These are phyloP conservation scores for Prunus yedoensis DNA, from an alignment of 331 rosid species.

Conservation along the genomic window DNA sequence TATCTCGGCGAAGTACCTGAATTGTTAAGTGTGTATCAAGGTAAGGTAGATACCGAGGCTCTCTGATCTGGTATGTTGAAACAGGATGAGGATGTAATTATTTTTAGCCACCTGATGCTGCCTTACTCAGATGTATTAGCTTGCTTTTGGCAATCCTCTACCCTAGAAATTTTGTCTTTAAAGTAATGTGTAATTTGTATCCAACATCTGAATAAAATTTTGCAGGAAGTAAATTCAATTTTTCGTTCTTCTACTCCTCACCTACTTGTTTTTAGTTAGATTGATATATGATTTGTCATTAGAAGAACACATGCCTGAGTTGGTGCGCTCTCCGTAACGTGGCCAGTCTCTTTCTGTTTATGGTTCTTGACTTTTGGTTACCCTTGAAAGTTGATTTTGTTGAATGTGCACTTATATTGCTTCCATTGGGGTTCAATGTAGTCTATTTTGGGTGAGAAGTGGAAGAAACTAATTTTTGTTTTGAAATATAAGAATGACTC, in stretches of 20 bases:
- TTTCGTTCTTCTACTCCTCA: too few relatives aligned
- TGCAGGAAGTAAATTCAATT: not conserved
- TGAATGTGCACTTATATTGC: too few relatives aligned
- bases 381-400: too few relatives aligned
- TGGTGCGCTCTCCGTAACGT: too few relatives aligned
- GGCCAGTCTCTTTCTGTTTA: too few relatives aligned
- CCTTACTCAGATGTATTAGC: not conserved
- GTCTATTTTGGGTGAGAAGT: not conserved
- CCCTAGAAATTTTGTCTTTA: not conserved
- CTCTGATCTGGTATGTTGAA: not conserved
- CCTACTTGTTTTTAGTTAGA: not conserved
- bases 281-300: too few relatives aligned
- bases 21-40: not conserved
- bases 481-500: not conserved
- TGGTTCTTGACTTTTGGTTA: too few relatives aligned
- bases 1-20: not conserved
- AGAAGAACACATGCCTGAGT: too few relatives aligned
- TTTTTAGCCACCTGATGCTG: not conserved
- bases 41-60: not conserved
- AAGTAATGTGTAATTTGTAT: not conserved
- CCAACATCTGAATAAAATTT: not conserved
- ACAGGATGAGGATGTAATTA: not conserved
- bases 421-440: too few relatives aligned
- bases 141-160: too few relatives aligned
- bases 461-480: not conserved